Conservation (phyloP, 2,329 filamentous ascomycete genomes). For the Sporothrix variecibatus region DNA sequence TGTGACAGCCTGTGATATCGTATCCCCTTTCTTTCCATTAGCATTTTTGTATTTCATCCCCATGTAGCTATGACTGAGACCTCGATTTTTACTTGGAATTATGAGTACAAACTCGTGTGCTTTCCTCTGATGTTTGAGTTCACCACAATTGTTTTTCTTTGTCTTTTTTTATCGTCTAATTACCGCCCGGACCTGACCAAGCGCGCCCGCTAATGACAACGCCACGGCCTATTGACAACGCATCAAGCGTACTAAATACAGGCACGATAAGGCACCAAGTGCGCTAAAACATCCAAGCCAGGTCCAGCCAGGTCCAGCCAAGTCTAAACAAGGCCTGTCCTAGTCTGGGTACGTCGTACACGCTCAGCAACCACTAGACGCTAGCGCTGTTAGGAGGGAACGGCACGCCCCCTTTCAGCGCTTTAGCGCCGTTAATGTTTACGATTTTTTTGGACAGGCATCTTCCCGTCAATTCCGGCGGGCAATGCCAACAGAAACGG, state of each 20-base stretch:
- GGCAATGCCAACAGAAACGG: constrained; percentile 5
- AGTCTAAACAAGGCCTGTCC: not conserved
- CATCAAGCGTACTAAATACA: not conserved
- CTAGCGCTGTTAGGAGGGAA: not conserved
- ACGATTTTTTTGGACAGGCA: not conserved
- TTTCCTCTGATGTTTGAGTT: not conserved
- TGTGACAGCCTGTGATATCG: not conserved
- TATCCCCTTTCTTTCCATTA: no score
- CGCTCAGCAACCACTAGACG: constrained; percentile 11
- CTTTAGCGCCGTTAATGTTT: not conserved
- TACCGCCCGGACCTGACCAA: constrained; percentile 3
- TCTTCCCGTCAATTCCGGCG: constrained; percentile 2
- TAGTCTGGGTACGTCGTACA: not conserved
- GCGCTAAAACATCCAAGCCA: constrained; percentile 5
- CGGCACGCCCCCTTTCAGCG: not conserved
- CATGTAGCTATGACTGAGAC: not conserved
- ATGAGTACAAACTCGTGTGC: no score
- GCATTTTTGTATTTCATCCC: not conserved
- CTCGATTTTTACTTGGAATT: not conserved
- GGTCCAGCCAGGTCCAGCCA: not conserved
- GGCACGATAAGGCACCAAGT: not conserved
- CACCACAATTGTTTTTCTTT: not conserved
- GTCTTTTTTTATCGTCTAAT: not conserved
- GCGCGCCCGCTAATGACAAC: not conserved
- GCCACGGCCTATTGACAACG: not conserved